phyloP scores from a whole-genome alignment of 2,329 filamentous ascomycete genomes.

The Acephala macrosclerotiorum region DNA sequence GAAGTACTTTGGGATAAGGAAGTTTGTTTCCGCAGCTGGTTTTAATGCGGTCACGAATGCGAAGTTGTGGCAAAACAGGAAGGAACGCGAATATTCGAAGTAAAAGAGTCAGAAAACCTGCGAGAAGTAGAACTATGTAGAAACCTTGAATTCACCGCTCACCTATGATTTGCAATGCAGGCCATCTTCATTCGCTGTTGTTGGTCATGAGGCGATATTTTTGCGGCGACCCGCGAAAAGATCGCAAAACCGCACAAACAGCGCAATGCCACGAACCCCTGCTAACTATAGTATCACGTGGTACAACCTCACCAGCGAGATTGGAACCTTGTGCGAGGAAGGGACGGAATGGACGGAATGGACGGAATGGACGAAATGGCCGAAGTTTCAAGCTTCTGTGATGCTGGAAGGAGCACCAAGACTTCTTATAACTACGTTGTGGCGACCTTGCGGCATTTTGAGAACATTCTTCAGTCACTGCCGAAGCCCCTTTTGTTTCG shows the following conservation, averaged over 20 bases:
- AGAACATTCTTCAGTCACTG: slow-evolving; percentile 1
- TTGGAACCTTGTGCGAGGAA: too few relatives aligned
- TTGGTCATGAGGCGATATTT: slow-evolving; percentile 16
- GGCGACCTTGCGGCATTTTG: slow-evolving; percentile 12
- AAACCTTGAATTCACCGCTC: slow-evolving; percentile 6
- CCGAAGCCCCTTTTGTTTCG: slow-evolving; percentile 8
- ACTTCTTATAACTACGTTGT: not conserved
- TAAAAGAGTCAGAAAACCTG: slow-evolving; percentile 10
- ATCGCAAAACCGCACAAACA: slow-evolving; percentile 26
- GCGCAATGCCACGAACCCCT: slow-evolving; percentile 18
- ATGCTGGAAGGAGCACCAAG: not conserved
- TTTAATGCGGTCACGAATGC: not conserved
- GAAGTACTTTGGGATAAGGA: slow-evolving; percentile 1
- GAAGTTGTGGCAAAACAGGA: slow-evolving; percentile 8
- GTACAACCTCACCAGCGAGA: too few relatives aligned
- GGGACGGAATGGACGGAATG: not conserved
- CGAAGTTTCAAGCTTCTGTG: not conserved
- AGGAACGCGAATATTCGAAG: slow-evolving; percentile 13
- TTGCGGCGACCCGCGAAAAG: slow-evolving; percentile 21
- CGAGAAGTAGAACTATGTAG: slow-evolving; percentile 13
- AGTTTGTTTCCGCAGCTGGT: not conserved
- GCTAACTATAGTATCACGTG: slow-evolving; percentile 9
- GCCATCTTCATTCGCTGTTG: slow-evolving; percentile 3
- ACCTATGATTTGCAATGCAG: slow-evolving; percentile 6
- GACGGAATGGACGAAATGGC: not conserved